Base-by-base conservation (phyloP, 1,139 yeast species). In the Scheffersomyces illinoinensis region DNA sequence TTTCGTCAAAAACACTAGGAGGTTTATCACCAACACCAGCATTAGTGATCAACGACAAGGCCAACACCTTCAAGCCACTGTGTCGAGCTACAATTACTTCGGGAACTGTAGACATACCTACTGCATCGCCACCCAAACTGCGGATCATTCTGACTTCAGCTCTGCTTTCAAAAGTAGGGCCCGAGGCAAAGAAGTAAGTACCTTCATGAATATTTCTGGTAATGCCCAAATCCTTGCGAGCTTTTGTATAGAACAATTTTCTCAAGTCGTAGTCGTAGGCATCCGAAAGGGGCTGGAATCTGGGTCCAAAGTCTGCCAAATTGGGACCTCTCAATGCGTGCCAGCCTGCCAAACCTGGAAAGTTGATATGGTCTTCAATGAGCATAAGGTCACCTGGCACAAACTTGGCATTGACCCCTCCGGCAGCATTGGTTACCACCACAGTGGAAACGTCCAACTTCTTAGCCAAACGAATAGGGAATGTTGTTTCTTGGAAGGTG, bases 21-120 rank as follows among this genome's bases (percentile, higher is more conserved):
- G 97, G 95, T 59, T 84, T 83, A n/a, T 83, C 90, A 23, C 84
- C 83, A 10, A 93, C 91, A 49, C 91, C 93, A 2, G 85, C 87
- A 70, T 95, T 95, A 39, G 98, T 95, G 62, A 95, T 89, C 62
- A 95, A 82, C 61, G 96, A 89, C 57, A 95, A 73, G 0, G 98
- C 98, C 62, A 95, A 78, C 4, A 92, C 97, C 63, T 81, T 82
- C 76, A 96, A 74, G 0, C 93, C 96, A 59, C 89, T 84, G 72
- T 95, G 98, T 69, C 97, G 88, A 3, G 97, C 98, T 17, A 91
- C 89, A 63, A 93, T 86, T 2, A 92, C 97, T 73, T 95, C 99
- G 0, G 99, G 98, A 47, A 93, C 98, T 0, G 98, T 95, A 60
- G 97, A 90, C 99, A 95, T 95, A 3, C 99, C 99, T 5, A 93